Conservation (phyloP, 2,329 filamentous ascomycete species). For the Diaporthe ilicicola region DNA sequence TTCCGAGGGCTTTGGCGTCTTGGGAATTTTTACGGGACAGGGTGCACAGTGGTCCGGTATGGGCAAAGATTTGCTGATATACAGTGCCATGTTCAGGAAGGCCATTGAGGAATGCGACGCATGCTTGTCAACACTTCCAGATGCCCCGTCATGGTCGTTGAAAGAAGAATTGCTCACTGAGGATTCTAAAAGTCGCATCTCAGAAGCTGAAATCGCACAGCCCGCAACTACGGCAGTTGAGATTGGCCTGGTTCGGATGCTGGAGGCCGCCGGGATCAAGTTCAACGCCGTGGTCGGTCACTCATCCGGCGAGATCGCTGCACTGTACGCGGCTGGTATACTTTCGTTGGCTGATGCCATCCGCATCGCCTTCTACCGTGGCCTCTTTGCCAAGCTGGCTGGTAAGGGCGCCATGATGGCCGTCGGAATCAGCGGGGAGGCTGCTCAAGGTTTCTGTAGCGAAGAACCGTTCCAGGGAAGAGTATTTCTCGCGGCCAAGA, state of each 20-base stretch:
- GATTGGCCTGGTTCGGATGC: constrained; percentile 20
- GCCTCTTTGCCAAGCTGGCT: background rate
- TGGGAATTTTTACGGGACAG: constrained; percentile 44
- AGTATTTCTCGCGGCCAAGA: constrained; percentile 38
- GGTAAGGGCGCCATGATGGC: constrained; percentile 24
- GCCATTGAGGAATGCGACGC: background rate
- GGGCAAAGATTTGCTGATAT: constrained; percentile 37
- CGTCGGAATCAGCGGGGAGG: no score
- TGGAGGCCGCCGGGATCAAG: background rate
- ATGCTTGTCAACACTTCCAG: background rate
- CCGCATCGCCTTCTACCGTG: constrained; percentile 2
- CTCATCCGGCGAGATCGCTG: constrained; percentile 21
- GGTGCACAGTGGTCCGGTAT: constrained; percentile 45
- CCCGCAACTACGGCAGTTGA: constrained; percentile 25
- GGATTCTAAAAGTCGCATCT: background rate
- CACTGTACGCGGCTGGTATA: background rate
- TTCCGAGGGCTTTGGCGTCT: background rate
- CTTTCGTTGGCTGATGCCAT: background rate
- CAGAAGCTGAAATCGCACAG: constrained; percentile 22
- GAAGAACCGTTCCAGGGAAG: no score
- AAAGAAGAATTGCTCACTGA: background rate
- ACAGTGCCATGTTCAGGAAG: background rate
- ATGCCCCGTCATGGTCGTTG: constrained; percentile 6
- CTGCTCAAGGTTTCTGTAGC: no score
- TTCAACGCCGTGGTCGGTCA: constrained; percentile 27